Evolutionary conservation across 2,329 filamentous ascomycete species (phyloP), one percentile per base, ranked within the genome.

Genomic region (Fusarium caatingaense): DNA sequence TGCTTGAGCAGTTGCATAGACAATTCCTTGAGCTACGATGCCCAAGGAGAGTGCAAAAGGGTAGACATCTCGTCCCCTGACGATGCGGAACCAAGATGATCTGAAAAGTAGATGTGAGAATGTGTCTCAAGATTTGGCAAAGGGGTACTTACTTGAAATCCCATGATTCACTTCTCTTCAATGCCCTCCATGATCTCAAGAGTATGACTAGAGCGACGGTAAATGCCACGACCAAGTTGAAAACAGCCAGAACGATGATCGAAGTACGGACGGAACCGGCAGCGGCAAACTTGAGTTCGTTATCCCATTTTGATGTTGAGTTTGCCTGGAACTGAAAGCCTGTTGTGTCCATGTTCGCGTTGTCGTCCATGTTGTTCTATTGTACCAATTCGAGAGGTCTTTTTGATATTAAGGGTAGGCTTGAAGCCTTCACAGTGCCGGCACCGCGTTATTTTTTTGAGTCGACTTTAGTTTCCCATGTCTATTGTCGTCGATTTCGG

Each of bases 221-320:
- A 60, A 88, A 83, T 7, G 88, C 87, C 20, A 86, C 86, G 55
- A 89, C 75, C 23, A 87, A 83, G 76, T 91, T 91, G 80, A 90
- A 89, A 58, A 82, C 79, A 37, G 88, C 85, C 57, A 91, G 81
- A 64, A 90, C 87, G 59, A 90, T 85, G 45, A 87, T 87, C 25
- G 88, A 89, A 20, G 86, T 88, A 70, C 89, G 83, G 72, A 89
- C 82, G 34, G 87, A 89, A 73, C 85, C 88, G 66, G 84, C 84
- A 18, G 84, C 82, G 30, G 83, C 82, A 68, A 88, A 86, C 61
- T 80, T 82, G 69, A 88, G 81, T 68, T 86, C 76, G 72, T 86
- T 85, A 71, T 86, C 82, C 66, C 86, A 77, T 41, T 81, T 77
- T 41, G 82, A 81, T 8, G 84, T 83, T 32, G 80, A 78, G 74